A percentile compares a stretch with the other conserved stretches of the same genome.
These are phyloP conservation scores for Afroboletus lepidellus DNA, from an alignment of 1,284 basidiomycete species.

Conservation along the genomic window DNA sequence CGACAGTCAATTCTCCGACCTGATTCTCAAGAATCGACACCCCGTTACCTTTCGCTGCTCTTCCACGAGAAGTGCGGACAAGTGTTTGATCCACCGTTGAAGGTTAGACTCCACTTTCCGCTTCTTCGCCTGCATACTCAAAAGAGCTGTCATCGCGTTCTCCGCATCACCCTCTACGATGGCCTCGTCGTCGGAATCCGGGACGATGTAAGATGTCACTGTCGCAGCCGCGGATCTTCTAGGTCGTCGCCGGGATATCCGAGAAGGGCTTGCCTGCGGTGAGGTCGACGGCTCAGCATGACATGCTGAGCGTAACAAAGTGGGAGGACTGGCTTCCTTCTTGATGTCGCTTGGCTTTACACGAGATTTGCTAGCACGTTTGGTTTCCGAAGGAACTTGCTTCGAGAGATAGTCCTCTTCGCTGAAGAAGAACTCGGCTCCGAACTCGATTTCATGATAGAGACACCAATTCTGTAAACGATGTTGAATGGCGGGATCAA, in stretches of 20 bases:
- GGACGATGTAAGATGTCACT: conserved; percentile 59
- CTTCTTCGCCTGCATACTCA: conserved; percentile 36
- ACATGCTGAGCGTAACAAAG: conserved; percentile 17
- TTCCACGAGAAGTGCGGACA: conserved; percentile 54
- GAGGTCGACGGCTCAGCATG: conserved; percentile 12
- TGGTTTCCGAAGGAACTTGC: conserved; percentile 22
- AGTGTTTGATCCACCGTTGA: conserved; percentile 65
- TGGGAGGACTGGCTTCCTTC: conserved; percentile 38
- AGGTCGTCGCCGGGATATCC: conserved; percentile 49
- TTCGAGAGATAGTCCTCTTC: conserved; percentile 61
- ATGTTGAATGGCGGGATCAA: conserved; percentile 1
- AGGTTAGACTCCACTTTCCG: conserved; percentile 51
- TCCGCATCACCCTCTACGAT: conserved; percentile 45
- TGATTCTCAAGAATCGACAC: not conserved
- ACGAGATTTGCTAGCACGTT: conserved; percentile 22
- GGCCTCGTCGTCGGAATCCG: conserved; percentile 70
- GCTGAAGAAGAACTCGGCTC: conserved; percentile 63
- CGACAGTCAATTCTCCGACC: conserved; percentile 6
- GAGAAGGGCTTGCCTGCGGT: conserved; percentile 13
- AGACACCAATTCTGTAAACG: conserved; percentile 46
- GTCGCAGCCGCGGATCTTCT: conserved; percentile 52
- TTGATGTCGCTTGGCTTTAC: conserved; percentile 41
- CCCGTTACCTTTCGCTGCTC: conserved; percentile 66
- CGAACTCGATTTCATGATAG: conserved; percentile 57
- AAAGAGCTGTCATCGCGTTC: conserved; percentile 34